Conservation (phyloP, 345 rosid genomes). For the Rhizophora mangle region DNA sequence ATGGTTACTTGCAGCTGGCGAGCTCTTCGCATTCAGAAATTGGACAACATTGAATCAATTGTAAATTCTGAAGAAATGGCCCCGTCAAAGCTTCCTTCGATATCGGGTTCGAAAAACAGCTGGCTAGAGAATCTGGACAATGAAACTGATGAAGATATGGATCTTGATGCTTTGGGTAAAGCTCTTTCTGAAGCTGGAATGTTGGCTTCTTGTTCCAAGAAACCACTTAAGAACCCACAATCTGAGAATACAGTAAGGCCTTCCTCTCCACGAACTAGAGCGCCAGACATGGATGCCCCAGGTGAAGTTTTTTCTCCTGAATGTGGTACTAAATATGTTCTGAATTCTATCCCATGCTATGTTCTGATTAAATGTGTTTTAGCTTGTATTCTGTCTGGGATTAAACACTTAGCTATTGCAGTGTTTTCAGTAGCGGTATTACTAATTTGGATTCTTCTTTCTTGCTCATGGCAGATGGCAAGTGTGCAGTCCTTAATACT, state of each 20-base stretch:
- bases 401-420: too few species aligned
- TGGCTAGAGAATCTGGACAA: constrained; percentile 50
- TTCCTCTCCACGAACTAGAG: constrained; percentile 25
- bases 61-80: constrained; percentile 4
- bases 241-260: constrained; percentile 30
- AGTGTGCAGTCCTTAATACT: too few species aligned
- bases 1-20: constrained; percentile 57
- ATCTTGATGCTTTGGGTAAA: constrained; percentile 60
- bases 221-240: constrained; percentile 20
- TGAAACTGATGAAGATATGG: constrained; percentile 57
- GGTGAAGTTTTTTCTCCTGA: constrained; percentile 25
- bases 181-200: constrained; percentile 59
- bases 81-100: constrained; percentile 23
- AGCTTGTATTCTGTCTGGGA: too few species aligned
- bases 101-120: constrained; percentile 38
- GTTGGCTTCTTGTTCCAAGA: constrained; percentile 47
- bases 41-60: constrained; percentile 22
- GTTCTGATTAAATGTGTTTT: neutral
- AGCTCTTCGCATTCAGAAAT: constrained; percentile 70
- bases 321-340: neutral
- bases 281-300: constrained; percentile 32
- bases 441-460: neutral
- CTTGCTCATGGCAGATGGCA: neutral
- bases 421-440: neutral
- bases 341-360: neutral